These are phyloP conservation scores for Euptelea pleiosperma DNA, from an alignment of 164 flowering plant species.

Conservation along the genomic window DNA sequence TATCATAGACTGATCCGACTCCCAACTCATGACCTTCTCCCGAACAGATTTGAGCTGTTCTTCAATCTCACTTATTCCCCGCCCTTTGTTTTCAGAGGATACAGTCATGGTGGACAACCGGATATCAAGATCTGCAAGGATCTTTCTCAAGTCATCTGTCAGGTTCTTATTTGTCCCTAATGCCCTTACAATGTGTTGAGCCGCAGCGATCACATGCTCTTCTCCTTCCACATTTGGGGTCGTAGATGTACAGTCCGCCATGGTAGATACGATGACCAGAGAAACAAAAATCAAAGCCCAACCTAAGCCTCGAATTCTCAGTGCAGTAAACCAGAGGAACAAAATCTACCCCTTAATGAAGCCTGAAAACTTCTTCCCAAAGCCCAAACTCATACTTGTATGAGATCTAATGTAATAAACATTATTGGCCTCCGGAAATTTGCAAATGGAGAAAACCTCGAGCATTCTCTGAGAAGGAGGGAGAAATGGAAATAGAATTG, in stretches of 20 bases:
- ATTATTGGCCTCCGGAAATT: not conserved
- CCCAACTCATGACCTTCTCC: constrained; percentile 59
- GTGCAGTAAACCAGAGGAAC: not conserved
- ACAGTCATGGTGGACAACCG: constrained; percentile 38
- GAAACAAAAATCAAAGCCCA: not conserved
- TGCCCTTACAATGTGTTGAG: constrained; percentile 49
- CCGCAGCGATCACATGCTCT: constrained; percentile 63
- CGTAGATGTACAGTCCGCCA: constrained; percentile 41
- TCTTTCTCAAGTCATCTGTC: constrained; percentile 39
- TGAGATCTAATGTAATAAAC: not conserved
- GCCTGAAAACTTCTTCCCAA: not conserved
- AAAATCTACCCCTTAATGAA: not conserved
- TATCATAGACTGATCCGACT: constrained; percentile 59
- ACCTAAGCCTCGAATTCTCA: constrained; percentile 6
- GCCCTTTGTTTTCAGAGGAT: constrained; percentile 18
- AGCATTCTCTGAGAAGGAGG: not conserved
- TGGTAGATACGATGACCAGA: constrained; percentile 2
- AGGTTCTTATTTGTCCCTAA: constrained; percentile 53
- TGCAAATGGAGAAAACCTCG: not conserved
- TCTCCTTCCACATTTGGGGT: constrained; percentile 36
- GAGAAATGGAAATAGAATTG: not conserved
- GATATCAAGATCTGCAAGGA: constrained; percentile 50
- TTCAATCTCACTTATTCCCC: constrained; percentile 32
- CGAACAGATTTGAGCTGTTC: constrained; percentile 22
- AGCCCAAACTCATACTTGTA: not conserved